Evolutionary conservation across 202 grass and related monocot genomes (phyloP).

Genomic region (Cymbopogon flexuosus): DNA sequence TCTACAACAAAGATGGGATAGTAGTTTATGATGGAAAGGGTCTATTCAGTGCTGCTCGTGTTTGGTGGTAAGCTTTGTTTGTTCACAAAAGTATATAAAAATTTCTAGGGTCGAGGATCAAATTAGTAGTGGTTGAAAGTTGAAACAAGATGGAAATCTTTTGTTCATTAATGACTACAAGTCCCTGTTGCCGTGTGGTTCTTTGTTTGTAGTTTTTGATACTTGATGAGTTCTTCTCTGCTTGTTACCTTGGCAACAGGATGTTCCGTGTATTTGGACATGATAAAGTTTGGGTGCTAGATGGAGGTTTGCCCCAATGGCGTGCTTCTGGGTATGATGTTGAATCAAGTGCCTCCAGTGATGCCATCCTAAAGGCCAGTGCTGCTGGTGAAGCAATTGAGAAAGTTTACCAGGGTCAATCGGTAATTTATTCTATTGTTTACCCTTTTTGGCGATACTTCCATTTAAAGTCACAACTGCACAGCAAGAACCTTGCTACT

Average conservation of each 20-base stretch:
- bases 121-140: neutral
- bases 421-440: slow-evolving; percentile 42
- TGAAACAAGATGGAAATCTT: neutral
- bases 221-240: neutral
- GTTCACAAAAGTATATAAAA: neutral
- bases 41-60: slow-evolving; percentile 91
- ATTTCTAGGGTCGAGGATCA: neutral
- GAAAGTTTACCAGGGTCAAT: slow-evolving; percentile 73
- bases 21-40: slow-evolving; percentile 99
- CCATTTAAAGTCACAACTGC: neutral
- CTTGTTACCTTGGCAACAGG: slow-evolving; percentile 46
- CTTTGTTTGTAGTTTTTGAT: neutral
- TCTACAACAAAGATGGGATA: slow-evolving; percentile 87
- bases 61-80: slow-evolving; percentile 74
- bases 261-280: slow-evolving; percentile 97
- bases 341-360: slow-evolving; percentile 83
- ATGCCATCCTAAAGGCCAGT: slow-evolving; percentile 81
- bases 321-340: slow-evolving; percentile 85
- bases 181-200: neutral
- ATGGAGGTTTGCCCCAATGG: slow-evolving; percentile 91
- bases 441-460: neutral
- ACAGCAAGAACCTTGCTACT: neutral
- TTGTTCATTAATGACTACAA: slow-evolving; percentile 5
- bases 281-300: slow-evolving; percentile 89
- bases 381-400: slow-evolving; percentile 85